Percentiles rank a stretch among this genome's conserved stretches.
Evolutionary conservation across 371 early-diverging fungal species (phyloP).

Genomic region (Syncephalastrum racemosum): DNA sequence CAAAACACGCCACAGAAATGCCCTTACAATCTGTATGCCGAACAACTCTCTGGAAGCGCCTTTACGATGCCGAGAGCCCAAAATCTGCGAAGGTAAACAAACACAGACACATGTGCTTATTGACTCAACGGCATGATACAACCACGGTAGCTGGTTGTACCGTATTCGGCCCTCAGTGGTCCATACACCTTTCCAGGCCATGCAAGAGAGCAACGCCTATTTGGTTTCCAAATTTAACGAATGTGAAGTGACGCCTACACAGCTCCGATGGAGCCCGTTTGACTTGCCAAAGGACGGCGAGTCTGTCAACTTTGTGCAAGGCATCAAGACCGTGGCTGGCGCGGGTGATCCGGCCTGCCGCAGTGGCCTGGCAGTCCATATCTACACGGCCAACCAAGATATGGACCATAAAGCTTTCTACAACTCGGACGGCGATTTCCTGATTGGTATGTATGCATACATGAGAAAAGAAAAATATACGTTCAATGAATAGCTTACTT

Average conservation of each 20-base stretch:
- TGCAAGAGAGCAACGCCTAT: constrained; percentile 25
- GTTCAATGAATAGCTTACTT: neutral
- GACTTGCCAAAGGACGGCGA: constrained; percentile 56
- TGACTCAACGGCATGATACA: neutral
- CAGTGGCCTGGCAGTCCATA: constrained; percentile 82
- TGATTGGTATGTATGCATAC: constrained; percentile 67
- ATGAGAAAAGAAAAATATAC: neutral
- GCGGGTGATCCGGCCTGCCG: constrained; percentile 83
- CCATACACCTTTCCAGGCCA: constrained; percentile 73
- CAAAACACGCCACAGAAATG: constrained; percentile 93
- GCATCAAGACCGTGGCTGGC: constrained; percentile 85
- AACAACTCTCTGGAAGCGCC: constrained; percentile 94
- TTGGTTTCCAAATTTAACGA: constrained; percentile 55
- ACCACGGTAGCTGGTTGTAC: constrained; percentile 82
- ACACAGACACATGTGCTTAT: neutral
- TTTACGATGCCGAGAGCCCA: constrained; percentile 87
- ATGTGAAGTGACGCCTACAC: constrained; percentile 75
- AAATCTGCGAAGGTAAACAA: constrained; percentile 77
- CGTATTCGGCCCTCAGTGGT: constrained; percentile 93
- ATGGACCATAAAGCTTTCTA: constrained; percentile 85
- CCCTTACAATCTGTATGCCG: constrained; percentile 91
- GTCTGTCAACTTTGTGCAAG: constrained; percentile 78
- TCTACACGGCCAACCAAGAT: constrained; percentile 76
- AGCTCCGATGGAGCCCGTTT: constrained; percentile 94
- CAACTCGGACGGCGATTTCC: constrained; percentile 90